These are phyloP conservation scores for Colletotrichum graminicola DNA, from an alignment of 2,329 filamentous ascomycete species.

Conservation along the genomic window DNA sequence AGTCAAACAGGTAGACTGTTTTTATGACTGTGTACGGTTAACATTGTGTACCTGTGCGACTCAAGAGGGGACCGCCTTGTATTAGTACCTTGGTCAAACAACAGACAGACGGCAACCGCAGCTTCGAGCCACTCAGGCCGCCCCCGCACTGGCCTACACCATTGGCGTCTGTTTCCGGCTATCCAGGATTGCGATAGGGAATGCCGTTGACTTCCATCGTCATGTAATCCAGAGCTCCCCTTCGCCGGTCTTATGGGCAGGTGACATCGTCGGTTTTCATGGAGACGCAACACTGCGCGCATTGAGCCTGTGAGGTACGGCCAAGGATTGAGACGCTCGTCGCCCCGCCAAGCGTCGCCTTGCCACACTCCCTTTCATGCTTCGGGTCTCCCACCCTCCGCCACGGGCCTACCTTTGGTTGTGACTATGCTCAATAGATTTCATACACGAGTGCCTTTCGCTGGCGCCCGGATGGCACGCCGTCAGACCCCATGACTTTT, in stretches of 20 bases:
- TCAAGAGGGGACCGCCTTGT: too few species aligned
- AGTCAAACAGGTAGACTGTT: neutral
- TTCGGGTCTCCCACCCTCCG: constrained; percentile 2
- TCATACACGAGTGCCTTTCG: neutral
- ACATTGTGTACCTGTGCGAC: too few species aligned
- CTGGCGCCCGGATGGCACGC: neutral
- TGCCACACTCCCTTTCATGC: constrained; percentile 20
- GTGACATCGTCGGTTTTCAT: constrained; percentile 16
- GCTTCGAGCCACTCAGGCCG: neutral
- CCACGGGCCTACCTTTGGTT: constrained; percentile 1
- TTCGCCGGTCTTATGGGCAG: neutral
- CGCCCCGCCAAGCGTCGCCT: constrained; percentile 17
- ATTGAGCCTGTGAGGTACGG: constrained; percentile 16
- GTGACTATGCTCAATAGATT: neutral
- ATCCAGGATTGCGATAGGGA: neutral
- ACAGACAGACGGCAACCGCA: neutral
- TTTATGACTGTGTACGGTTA: too few species aligned
- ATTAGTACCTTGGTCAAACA: too few species aligned
- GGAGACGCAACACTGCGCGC: constrained; percentile 12
- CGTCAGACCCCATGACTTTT: neutral
- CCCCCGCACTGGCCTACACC: constrained; percentile 4
- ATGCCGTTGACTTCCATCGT: neutral
- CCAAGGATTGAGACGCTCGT: constrained; percentile 17
- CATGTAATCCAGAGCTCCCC: neutral
- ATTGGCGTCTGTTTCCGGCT: neutral